Evolutionary conservation across 495 filamentous ascomycete genomes (phyloP).

Genomic region (Hyphodiscus hymeniophilus): DNA sequence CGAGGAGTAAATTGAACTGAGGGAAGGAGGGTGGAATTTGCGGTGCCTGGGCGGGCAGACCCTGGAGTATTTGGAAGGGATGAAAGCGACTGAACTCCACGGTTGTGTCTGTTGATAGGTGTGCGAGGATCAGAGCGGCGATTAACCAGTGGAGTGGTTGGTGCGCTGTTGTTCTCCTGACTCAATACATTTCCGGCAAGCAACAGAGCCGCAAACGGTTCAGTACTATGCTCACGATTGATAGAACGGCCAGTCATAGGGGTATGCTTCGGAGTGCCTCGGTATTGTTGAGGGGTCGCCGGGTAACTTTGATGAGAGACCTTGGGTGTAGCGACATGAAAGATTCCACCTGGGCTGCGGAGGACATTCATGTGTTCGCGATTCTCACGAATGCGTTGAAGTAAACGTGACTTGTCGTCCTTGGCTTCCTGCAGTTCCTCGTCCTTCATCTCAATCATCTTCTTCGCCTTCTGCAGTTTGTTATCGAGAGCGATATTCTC

Average conservation of each 20-base stretch:
- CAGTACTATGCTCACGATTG: conserved; percentile 21
- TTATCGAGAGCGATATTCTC: conserved; percentile 56
- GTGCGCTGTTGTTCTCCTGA: conserved; percentile 60
- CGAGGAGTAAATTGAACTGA: conserved; percentile 37
- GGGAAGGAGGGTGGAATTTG: conserved; percentile 40
- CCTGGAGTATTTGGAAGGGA: conserved; percentile 74
- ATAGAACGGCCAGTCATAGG: conserved; percentile 27
- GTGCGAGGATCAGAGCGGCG: conserved; percentile 36
- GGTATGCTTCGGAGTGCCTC: conserved; percentile 28
- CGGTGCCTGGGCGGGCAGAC: conserved; percentile 18
- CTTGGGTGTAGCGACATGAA: conserved; percentile 34
- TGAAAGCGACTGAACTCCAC: conserved; percentile 66
- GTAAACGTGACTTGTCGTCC: conserved; percentile 68
- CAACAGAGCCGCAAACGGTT: conserved; percentile 63
- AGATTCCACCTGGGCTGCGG: conserved; percentile 45
- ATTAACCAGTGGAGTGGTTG: conserved; percentile 45
- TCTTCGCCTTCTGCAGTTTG: conserved; percentile 63
- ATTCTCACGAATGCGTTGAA: conserved; percentile 80
- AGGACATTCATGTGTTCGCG: conserved; percentile 71
- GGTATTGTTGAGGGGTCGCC: conserved; percentile 22
- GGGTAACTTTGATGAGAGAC: conserved; percentile 9
- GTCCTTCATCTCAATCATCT: conserved; percentile 57
- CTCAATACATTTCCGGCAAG: conserved; percentile 66
- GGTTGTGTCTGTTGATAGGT: conserved; percentile 44
- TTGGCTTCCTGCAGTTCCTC: conserved; percentile 55